Percentiles rank a stretch among this genome's conserved stretches.
These are phyloP conservation scores for Lactarius tabidus DNA, from an alignment of 768 basidiomycete genomes.

Conservation along the genomic window DNA sequence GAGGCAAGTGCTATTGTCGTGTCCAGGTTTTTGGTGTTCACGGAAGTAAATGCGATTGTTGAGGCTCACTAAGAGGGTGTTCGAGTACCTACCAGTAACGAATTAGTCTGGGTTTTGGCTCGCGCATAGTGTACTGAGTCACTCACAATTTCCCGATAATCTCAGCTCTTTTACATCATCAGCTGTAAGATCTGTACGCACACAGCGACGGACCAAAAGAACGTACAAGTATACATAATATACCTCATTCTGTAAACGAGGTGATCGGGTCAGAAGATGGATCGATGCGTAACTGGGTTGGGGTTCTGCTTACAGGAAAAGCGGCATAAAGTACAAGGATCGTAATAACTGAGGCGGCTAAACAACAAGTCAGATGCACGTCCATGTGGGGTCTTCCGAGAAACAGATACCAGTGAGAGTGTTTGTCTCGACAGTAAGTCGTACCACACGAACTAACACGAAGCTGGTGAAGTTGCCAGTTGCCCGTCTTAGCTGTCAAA, in stretches of 20 bases:
- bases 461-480: neutral
- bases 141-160: neutral
- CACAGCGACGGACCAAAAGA: neutral
- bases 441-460: neutral
- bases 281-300: too few species aligned
- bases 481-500: neutral
- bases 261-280: neutral
- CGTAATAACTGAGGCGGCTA: neutral
- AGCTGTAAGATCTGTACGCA: neutral
- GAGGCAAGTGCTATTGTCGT: neutral
- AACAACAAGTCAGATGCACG: neutral
- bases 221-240: neutral
- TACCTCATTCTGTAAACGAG: neutral
- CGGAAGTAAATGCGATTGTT: neutral
- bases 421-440: neutral
- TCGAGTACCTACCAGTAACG: neutral
- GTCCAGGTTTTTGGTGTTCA: neutral
- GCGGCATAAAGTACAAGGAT: neutral
- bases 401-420: neutral
- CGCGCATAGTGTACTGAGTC: neutral
- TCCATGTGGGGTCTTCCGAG: neutral
- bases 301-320: neutral
- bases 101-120: neutral
- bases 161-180: neutral
- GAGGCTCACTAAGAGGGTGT: neutral